Evolutionary conservation across 2,329 filamentous ascomycete genomes (phyloP).

Genomic region (Grosmannia serpens): DNA sequence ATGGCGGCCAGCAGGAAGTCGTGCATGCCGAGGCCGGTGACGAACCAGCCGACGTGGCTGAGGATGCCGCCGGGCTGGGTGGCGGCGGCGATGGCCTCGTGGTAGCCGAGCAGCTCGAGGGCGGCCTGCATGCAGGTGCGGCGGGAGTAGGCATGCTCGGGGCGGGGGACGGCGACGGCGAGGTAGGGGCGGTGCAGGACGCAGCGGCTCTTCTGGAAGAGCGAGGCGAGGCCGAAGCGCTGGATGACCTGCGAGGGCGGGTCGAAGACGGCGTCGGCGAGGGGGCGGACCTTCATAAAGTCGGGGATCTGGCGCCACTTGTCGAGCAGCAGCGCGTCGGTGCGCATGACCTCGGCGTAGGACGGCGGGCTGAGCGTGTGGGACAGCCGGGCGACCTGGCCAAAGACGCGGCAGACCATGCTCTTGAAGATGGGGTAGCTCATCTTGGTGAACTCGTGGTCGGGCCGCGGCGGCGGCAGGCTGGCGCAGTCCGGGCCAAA

Average conservation of each 20-base stretch:
- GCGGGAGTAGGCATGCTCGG: conserved; percentile 41
- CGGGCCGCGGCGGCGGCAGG: conserved; percentile 44
- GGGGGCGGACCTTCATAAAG: conserved; percentile 35
- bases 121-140: conserved; percentile 38
- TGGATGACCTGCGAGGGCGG: conserved; percentile 36
- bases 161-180: conserved; percentile 26
- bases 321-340: conserved; percentile 34
- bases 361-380: conserved; percentile 35
- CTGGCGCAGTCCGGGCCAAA: conserved; percentile 43
- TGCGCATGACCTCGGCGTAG: conserved; percentile 36
- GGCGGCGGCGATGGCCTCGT: conserved; percentile 34
- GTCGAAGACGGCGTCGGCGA: conserved; percentile 38
- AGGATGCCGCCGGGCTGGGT: conserved; percentile 42
- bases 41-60: conserved; percentile 41
- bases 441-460: conserved; percentile 47
- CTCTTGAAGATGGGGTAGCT: conserved; percentile 44
- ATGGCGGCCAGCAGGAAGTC: conserved; percentile 52
- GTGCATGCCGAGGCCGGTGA: conserved; percentile 44
- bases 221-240: conserved; percentile 37
- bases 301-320: conserved; percentile 32
- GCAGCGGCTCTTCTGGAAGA: conserved; percentile 44
- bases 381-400: conserved; percentile 35
- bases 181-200: conserved; percentile 45
- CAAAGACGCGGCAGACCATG: conserved; percentile 34
- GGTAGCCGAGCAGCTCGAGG: conserved; percentile 33